These are phyloP conservation scores for Rhododendron williamsianum DNA, from an alignment of 148 eudicot species.

Conservation along the genomic window DNA sequence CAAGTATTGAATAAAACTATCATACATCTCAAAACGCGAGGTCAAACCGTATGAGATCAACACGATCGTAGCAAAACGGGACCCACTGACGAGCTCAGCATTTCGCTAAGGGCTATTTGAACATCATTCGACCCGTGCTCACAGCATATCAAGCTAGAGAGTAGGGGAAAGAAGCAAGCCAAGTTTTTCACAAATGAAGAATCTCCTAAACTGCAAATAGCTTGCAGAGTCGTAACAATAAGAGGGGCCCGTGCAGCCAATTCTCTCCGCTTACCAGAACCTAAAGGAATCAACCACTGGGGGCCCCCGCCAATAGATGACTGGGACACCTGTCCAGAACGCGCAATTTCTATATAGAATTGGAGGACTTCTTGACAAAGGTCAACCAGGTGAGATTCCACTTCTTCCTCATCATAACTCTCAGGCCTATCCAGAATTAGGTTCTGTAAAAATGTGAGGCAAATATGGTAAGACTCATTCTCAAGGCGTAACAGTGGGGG, in stretches of 20 bases:
- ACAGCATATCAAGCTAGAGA: conserved; percentile 62
- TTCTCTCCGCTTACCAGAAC: conserved; percentile 72
- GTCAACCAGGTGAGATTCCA: conserved; percentile 63
- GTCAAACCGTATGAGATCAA: conserved; percentile 26
- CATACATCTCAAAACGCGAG: conserved; percentile 22
- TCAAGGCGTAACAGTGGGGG: conserved; percentile 96
- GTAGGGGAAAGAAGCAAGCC: conserved; percentile 61
- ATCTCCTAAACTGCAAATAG: conserved; percentile 61
- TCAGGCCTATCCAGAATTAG: conserved; percentile 58
- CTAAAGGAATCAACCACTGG: conserved; percentile 67
- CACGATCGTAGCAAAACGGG: conserved; percentile 62
- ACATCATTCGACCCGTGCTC: conserved; percentile 90
- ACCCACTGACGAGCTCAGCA: conserved; percentile 67
- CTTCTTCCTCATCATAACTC: conserved; percentile 46
- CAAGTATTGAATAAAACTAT: conserved; percentile 17
- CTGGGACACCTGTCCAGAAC: conserved; percentile 23
- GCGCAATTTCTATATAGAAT: conserved; percentile 60
- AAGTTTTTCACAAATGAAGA: conserved; percentile 65
- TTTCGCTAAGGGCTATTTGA: conserved; percentile 71
- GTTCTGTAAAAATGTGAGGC: conserved; percentile 82
- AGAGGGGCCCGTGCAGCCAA: conserved; percentile 80
- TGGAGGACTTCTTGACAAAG: conserved; percentile 77
- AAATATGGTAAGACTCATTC: conserved; percentile 88
- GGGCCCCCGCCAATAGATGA: conserved; percentile 27
- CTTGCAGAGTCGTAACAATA: conserved; percentile 75